A percentile compares a stretch with the other conserved stretches of the same genome.
phyloP scores from a whole-genome alignment of 805 yeast genomes.

The Ogataea zsoltii region DNA sequence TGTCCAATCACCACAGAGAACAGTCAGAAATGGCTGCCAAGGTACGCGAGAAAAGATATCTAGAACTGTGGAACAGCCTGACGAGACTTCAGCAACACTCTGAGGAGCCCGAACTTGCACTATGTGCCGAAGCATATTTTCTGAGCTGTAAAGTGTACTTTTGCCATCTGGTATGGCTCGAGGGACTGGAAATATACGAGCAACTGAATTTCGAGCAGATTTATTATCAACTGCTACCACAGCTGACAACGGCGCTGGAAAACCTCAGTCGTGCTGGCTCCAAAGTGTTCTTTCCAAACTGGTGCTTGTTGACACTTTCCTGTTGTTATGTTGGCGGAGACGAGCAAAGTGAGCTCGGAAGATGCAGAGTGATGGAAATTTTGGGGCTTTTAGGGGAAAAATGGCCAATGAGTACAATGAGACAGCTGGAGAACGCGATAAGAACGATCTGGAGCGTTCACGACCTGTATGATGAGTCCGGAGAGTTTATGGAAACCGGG shows the following conservation, averaged over 20 bases:
- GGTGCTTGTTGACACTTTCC: conserved; percentile 33
- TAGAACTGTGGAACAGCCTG: conserved; percentile 16
- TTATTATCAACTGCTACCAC: conserved; percentile 9
- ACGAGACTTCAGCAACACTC: conserved; percentile 11
- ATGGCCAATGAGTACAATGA: conserved; percentile 33
- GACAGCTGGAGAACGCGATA: conserved; percentile 25
- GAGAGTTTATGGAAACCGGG: conserved; percentile 7
- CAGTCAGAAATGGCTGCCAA: background rate
- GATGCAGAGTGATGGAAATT: conserved; percentile 22
- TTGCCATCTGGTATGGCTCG: conserved; percentile 16
- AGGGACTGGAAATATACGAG: conserved; percentile 9
- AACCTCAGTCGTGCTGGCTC: conserved; percentile 13
- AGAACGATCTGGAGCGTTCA: conserved; percentile 32
- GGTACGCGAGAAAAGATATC: conserved; percentile 3
- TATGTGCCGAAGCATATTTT: conserved; percentile 27
- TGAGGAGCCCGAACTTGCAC: conserved; percentile 11
- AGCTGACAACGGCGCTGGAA: conserved; percentile 12
- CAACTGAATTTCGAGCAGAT: conserved; percentile 10
- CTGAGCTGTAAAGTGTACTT: conserved; percentile 21
- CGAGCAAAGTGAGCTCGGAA: conserved; percentile 10
- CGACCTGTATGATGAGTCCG: conserved; percentile 22
- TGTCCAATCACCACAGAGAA: conserved; percentile 19
- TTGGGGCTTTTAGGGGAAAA: conserved; percentile 20
- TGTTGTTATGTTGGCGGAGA: conserved; percentile 17
- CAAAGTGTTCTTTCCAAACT: conserved; percentile 31